phyloP scores from a whole-genome alignment of 176 grass and related monocot species.

The Bothriochloa decipiens region DNA sequence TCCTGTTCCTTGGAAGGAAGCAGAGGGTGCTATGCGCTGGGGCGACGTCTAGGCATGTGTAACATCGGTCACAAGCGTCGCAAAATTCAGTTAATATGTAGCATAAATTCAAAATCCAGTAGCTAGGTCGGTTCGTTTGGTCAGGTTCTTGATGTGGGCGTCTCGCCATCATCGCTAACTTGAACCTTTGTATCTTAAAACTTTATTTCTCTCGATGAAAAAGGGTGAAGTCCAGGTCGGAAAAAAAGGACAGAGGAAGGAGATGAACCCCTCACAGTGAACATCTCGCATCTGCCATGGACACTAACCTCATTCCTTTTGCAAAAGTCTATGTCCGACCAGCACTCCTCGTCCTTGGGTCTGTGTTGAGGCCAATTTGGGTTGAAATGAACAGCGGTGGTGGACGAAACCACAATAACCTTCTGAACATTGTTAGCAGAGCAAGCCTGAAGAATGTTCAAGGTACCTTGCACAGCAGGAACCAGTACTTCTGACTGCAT shows the following conservation, averaged over 20 bases:
- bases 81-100: too few species aligned
- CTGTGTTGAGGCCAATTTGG: conserved; percentile 43
- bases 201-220: too few species aligned
- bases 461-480: conserved; percentile 40
- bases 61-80: too few species aligned
- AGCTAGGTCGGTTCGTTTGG: too few species aligned
- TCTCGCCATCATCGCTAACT: too few species aligned
- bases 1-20: too few species aligned
- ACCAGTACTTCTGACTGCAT: conserved; percentile 47
- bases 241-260: background rate
- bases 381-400: background rate
- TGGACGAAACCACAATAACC: conserved; percentile 41
- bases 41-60: too few species aligned
- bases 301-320: conserved; percentile 25
- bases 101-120: too few species aligned
- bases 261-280: background rate
- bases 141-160: too few species aligned
- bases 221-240: too few species aligned
- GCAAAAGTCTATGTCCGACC: conserved; percentile 47
- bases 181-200: too few species aligned
- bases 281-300: background rate
- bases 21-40: too few species aligned
- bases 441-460: conserved; percentile 49
- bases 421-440: background rate
- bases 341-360: conserved; percentile 46